phyloP scores from a whole-genome alignment of 2,329 filamentous ascomycete species.

The Aspergillus sergii region DNA sequence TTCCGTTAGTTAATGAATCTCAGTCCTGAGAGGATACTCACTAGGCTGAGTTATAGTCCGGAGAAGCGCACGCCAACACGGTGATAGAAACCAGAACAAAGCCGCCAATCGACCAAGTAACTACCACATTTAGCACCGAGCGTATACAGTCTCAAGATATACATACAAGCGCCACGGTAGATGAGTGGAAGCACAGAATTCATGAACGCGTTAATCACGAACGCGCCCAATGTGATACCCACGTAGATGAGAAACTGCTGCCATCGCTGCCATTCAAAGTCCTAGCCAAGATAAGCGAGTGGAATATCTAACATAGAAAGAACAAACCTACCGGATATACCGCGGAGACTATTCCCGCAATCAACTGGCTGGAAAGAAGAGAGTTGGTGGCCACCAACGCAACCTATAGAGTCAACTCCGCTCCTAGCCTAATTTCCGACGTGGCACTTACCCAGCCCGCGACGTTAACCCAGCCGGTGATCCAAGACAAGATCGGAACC shows the following conservation, averaged over 20 bases:
- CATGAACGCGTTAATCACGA: conserved; percentile 67
- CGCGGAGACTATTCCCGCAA: conserved; percentile 65
- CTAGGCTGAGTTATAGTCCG: conserved; percentile 63
- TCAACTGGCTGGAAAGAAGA: conserved; percentile 66
- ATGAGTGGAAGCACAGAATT: conserved; percentile 64
- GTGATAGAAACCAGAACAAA: conserved; percentile 72
- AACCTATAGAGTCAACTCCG: conserved; percentile 26
- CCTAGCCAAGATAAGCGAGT: conserved; percentile 15
- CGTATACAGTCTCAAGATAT: neutral
- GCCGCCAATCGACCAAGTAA: conserved; percentile 70
- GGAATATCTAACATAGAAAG: neutral
- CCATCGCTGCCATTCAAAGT: conserved; percentile 62
- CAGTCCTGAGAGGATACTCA: conserved; percentile 45
- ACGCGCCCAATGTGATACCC: conserved; percentile 61
- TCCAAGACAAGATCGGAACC: conserved; percentile 65
- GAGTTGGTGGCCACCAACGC: conserved; percentile 68
- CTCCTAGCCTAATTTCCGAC: neutral
- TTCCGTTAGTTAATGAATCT: neutral
- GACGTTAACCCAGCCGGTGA: conserved; percentile 70
- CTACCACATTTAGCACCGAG: conserved; percentile 15
- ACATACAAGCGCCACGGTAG: conserved; percentile 63
- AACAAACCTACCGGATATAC: conserved; percentile 50
- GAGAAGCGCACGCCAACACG: conserved; percentile 65
- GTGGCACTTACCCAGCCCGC: conserved; percentile 62
- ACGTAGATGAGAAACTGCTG: conserved; percentile 75